These are phyloP conservation scores for Linnemannia exigua DNA, from an alignment of 192 early-diverging fungal species.

Conservation along the genomic window DNA sequence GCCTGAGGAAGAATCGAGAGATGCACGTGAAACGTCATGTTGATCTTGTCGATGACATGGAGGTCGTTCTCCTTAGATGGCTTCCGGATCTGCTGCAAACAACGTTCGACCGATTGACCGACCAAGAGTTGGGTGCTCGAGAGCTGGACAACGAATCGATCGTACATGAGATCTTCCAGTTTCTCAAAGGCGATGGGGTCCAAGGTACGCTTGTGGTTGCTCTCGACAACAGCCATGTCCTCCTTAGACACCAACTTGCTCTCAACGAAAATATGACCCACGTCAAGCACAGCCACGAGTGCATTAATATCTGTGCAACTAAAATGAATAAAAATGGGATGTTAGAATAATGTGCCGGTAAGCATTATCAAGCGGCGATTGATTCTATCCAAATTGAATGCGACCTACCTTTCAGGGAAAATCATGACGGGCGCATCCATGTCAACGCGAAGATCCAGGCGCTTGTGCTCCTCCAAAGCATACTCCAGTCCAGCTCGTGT, in stretches of 20 bases:
- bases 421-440: slow-evolving; percentile 97
- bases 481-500: slow-evolving; percentile 87
- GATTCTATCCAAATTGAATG: background rate
- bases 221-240: slow-evolving; percentile 75
- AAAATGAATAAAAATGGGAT: slow-evolving; percentile 3
- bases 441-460: slow-evolving; percentile 92
- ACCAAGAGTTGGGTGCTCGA: slow-evolving; percentile 86
- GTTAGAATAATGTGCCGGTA: background rate
- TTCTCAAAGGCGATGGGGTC: slow-evolving; percentile 76
- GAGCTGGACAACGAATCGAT: slow-evolving; percentile 87
- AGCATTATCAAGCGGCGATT: background rate
- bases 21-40: slow-evolving; percentile 85
- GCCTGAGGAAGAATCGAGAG: slow-evolving; percentile 89
- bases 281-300: slow-evolving; percentile 89
- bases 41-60: slow-evolving; percentile 91
- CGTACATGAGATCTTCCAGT: slow-evolving; percentile 89
- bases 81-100: slow-evolving; percentile 75
- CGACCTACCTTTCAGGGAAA: slow-evolving; percentile 77
- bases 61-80: slow-evolving; percentile 69
- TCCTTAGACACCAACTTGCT: slow-evolving; percentile 84
- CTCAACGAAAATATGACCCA: slow-evolving; percentile 91
- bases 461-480: slow-evolving; percentile 91
- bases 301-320: slow-evolving; percentile 69
- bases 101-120: slow-evolving; percentile 79
- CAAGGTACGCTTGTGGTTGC: slow-evolving; percentile 72